Conservation (phyloP, 768 basidiomycete species). For the Symmetrospora coprosmae region DNA sequence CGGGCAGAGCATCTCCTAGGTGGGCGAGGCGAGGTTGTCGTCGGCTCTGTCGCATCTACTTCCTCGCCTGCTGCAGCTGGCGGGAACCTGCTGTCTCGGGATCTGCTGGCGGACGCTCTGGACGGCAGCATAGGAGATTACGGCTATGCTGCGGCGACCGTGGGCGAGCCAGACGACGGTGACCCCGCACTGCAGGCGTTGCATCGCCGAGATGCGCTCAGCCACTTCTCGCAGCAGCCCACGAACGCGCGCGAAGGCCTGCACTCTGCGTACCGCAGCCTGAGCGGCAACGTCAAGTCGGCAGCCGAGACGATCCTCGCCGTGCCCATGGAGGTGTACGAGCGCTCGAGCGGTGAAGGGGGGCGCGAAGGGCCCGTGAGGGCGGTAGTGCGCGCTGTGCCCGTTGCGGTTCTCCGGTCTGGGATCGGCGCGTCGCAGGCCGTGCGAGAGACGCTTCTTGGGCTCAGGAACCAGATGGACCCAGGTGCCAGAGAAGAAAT, state of each 20-base stretch:
- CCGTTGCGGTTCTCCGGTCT: slow-evolving; percentile 89
- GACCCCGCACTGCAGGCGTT: not conserved
- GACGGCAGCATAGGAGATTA: not conserved
- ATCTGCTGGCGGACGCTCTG: not conserved
- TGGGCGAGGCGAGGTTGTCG: slow-evolving; percentile 43
- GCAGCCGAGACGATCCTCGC: slow-evolving; percentile 97
- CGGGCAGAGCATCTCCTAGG: slow-evolving; percentile 84
- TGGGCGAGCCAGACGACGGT: not conserved
- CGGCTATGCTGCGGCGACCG: not conserved
- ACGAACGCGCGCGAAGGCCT: slow-evolving; percentile 68
- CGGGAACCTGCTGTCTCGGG: not conserved
- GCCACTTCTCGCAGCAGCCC: slow-evolving; percentile 87
- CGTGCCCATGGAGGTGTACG: slow-evolving; percentile 98
- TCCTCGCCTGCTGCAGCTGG: slow-evolving; percentile 33
- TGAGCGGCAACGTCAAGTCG: slow-evolving; percentile 71
- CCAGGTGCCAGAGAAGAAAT: slow-evolving; percentile 40
- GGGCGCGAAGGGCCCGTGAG: slow-evolving; percentile 79
- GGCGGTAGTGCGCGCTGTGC: slow-evolving; percentile 89
- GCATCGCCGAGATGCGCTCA: slow-evolving; percentile 35
- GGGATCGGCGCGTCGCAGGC: slow-evolving; percentile 98
- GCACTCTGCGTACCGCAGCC: slow-evolving; percentile 74
- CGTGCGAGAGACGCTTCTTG: slow-evolving; percentile 84
- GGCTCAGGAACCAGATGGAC: slow-evolving; percentile 82
- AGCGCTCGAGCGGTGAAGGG: slow-evolving; percentile 66
- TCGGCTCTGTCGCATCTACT: slow-evolving; percentile 49